These are phyloP conservation scores for Endothia cerciana DNA, from an alignment of 2,329 filamentous ascomycete genomes.

Conservation along the genomic window DNA sequence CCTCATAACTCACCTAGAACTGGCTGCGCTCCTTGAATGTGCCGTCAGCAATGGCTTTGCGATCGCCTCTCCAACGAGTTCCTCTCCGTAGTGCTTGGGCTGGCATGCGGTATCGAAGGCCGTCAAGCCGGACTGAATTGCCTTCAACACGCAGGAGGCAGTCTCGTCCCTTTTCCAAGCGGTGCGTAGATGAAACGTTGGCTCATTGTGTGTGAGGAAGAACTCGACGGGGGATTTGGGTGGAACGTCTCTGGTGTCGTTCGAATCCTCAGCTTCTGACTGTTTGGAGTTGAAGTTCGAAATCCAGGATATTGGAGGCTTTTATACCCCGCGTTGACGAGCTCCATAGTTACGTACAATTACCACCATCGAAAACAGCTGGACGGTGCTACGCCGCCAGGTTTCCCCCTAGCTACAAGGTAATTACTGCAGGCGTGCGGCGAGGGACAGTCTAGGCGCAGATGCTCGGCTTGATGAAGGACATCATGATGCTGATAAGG, in stretches of 20 bases:
- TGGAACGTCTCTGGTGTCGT: no score
- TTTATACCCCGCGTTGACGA: background rate
- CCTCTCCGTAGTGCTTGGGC: constrained; percentile 77
- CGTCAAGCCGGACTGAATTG: constrained; percentile 70
- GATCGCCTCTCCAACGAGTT: constrained; percentile 70
- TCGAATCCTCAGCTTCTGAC: background rate
- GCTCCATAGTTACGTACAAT: background rate
- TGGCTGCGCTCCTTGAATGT: constrained; percentile 44
- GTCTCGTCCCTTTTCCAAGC: constrained; percentile 82
- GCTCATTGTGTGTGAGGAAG: background rate
- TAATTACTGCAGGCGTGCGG: background rate
- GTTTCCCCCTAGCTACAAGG: background rate
- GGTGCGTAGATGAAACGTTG: constrained; percentile 69
- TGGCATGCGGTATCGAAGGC: constrained; percentile 79
- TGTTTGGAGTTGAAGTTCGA: background rate
- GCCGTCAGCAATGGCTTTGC: constrained; percentile 61
- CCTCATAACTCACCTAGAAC: background rate
- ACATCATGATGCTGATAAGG: background rate
- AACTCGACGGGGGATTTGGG: background rate
- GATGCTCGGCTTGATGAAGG: background rate
- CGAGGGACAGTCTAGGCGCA: background rate
- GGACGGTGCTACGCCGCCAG: background rate
- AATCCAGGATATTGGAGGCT: background rate
- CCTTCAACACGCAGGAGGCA: constrained; percentile 67
- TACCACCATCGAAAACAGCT: background rate